phyloP scores from a whole-genome alignment of 2,329 filamentous ascomycete species.

The Boeremia lycopersici region DNA sequence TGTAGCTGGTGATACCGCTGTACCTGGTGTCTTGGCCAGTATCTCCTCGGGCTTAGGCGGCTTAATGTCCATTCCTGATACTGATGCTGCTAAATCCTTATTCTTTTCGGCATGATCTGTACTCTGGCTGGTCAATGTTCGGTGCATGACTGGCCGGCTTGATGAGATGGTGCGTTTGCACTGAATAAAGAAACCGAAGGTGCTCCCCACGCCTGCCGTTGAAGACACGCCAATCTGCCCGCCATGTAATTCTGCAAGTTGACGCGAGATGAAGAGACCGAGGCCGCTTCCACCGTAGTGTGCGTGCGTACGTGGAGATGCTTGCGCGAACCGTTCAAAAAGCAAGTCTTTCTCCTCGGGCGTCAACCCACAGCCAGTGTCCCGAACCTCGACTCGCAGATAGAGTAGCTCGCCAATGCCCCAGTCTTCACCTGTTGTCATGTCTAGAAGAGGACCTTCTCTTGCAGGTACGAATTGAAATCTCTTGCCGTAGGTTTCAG shows the following conservation, averaged over 20 bases:
- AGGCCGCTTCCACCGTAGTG: conserved; percentile 46
- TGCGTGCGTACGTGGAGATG: conserved; percentile 43
- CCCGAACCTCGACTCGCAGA: conserved; percentile 38
- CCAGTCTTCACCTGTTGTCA: conserved; percentile 36
- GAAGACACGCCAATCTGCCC: conserved; percentile 45
- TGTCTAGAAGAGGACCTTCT: conserved; percentile 16
- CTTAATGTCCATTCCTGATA: conserved; percentile 5
- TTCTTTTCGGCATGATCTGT: conserved; percentile 15
- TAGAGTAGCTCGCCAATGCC: conserved; percentile 35
- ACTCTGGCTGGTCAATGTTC: conserved; percentile 4
- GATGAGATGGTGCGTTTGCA: conserved; percentile 24
- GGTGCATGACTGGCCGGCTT: conserved; percentile 5
- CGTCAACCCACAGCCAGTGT: conserved; percentile 42
- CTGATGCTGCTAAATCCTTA: conserved; percentile 13
- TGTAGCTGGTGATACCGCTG: neutral
- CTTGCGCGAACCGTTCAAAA: conserved; percentile 42
- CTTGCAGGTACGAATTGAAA: conserved; percentile 39
- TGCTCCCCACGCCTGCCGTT: conserved; percentile 37
- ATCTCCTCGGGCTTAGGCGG: conserved; percentile 2
- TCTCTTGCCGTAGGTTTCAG: conserved; percentile 21
- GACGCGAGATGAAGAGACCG: conserved; percentile 45
- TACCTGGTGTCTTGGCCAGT: neutral
- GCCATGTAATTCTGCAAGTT: conserved; percentile 45
- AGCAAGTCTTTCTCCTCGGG: conserved; percentile 38
- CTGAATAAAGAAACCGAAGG: conserved; percentile 44